Percentiles rank a stretch among this genome's conserved stretches.
Evolutionary conservation across 2,329 filamentous ascomycete species (phyloP).

Genomic region (Talaromyces sp.): DNA sequence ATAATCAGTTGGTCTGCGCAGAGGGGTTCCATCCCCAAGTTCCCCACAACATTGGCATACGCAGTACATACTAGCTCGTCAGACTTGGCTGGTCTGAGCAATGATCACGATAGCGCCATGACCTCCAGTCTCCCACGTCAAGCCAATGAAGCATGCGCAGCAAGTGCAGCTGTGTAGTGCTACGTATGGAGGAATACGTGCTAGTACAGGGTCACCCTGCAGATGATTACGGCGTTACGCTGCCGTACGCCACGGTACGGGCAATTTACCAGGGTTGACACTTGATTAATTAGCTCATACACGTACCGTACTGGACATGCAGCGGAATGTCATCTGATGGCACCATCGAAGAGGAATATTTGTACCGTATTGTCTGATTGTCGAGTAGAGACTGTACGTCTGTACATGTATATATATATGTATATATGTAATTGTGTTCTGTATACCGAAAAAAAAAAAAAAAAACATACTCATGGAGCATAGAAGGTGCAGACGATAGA

Average conservation of each 20-base stretch:
- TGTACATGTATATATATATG: too few species aligned
- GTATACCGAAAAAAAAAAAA: too few species aligned
- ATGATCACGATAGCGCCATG: slow-evolving; percentile 8
- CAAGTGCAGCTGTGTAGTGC: too few species aligned
- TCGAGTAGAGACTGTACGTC: too few species aligned
- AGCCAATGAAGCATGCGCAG: background rate
- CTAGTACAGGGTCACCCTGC: background rate
- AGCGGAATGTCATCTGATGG: slow-evolving; percentile 7
- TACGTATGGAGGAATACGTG: too few species aligned
- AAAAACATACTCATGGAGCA: too few species aligned
- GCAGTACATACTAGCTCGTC: background rate
- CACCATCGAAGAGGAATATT: slow-evolving; percentile 2
- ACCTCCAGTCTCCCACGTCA: background rate
- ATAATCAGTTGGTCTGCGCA: background rate
- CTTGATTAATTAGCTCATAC: background rate
- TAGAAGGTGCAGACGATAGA: background rate
- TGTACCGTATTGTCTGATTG: background rate
- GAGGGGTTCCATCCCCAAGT: slow-evolving; percentile 3
- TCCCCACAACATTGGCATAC: background rate
- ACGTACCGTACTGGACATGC: background rate
- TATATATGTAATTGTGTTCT: too few species aligned
- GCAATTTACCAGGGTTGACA: background rate
- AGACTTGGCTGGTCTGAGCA: background rate
- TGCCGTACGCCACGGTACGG: background rate
- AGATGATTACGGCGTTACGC: background rate